Percentiles rank a stretch among this genome's conserved stretches.
These are phyloP conservation scores for Bruguiera sexangula DNA, from an alignment of 345 rosid genomes.

Conservation along the genomic window DNA sequence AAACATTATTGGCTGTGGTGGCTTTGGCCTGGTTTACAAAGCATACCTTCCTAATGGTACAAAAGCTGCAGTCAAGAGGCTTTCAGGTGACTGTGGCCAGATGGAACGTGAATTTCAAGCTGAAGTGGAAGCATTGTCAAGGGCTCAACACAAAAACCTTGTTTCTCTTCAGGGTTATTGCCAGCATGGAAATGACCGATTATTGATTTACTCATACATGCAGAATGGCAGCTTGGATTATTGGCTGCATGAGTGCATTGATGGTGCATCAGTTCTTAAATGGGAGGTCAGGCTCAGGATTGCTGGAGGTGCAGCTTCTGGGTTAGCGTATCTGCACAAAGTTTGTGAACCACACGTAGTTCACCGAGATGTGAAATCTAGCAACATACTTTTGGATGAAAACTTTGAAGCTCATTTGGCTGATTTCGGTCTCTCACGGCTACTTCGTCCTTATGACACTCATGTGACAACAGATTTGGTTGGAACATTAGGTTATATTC, in stretches of 20 bases:
- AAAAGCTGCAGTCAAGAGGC: conserved; percentile 84
- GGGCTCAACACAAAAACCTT: conserved; percentile 87
- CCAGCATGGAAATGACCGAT: conserved; percentile 57
- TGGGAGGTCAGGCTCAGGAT: conserved; percentile 80
- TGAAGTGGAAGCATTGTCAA: conserved; percentile 91
- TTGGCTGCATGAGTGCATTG: conserved; percentile 85
- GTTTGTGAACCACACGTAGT: conserved; percentile 80
- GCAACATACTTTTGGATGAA: conserved; percentile 81
- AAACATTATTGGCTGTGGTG: conserved; percentile 93
- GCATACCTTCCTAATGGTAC: conserved; percentile 69
- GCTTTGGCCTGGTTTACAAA: conserved; percentile 91
- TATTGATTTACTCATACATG: conserved; percentile 92
- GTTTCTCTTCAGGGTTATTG: conserved; percentile 96
- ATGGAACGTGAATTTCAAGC: conserved; percentile 94
- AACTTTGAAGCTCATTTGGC: conserved; percentile 92
- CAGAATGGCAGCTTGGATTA: conserved; percentile 96
- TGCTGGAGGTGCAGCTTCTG: conserved; percentile 78
- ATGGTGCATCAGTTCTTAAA: conserved; percentile 47
- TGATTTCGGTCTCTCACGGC: conserved; percentile 92
- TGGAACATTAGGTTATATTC: conserved; percentile 92
- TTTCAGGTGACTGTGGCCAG: conserved; percentile 94
- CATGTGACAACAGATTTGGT: conserved; percentile 97
- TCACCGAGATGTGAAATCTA: conserved; percentile 84
- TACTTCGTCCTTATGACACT: conserved; percentile 80
- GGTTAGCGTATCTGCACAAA: conserved; percentile 81